Evolutionary conservation across 1,139 yeast genomes (phyloP).

Genomic region (Yamadazyma oceani): DNA sequence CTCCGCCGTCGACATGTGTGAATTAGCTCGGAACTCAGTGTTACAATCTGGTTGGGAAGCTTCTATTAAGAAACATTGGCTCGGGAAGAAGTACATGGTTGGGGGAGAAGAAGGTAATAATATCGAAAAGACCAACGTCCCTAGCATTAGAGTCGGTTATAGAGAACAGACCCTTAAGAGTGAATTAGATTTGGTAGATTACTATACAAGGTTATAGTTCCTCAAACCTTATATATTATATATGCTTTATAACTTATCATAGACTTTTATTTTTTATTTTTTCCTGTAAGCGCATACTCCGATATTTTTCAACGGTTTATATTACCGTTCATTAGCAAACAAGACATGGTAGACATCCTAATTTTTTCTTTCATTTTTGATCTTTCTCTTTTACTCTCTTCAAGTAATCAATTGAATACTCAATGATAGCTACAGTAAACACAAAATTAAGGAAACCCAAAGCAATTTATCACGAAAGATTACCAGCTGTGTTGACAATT

Average conservation of each 20-base stretch:
- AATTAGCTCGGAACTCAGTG: slow-evolving; percentile 82
- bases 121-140: slow-evolving; percentile 92
- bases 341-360: no score
- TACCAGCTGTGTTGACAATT: slow-evolving; percentile 56
- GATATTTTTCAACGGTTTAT: not conserved
- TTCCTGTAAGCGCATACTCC: slow-evolving; percentile 6
- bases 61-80: slow-evolving; percentile 84
- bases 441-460: not conserved
- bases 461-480: not conserved
- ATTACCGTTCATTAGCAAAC: no score
- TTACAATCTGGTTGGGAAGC: slow-evolving; percentile 91
- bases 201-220: slow-evolving; percentile 41
- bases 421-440: not conserved
- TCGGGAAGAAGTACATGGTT: slow-evolving; percentile 65
- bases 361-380: no score
- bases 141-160: slow-evolving; percentile 79
- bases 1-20: slow-evolving; percentile 96
- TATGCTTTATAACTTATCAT: no score
- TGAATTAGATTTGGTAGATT: slow-evolving; percentile 70
- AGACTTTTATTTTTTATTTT: no score
- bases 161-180: slow-evolving; percentile 78
- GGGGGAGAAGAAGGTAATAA: slow-evolving; percentile 80
- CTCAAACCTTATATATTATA: no score
- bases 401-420: not conserved
- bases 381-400: not conserved